Conservation (phyloP, 495 filamentous ascomycete genomes). For the Saxispiralis lemnorum region DNA sequence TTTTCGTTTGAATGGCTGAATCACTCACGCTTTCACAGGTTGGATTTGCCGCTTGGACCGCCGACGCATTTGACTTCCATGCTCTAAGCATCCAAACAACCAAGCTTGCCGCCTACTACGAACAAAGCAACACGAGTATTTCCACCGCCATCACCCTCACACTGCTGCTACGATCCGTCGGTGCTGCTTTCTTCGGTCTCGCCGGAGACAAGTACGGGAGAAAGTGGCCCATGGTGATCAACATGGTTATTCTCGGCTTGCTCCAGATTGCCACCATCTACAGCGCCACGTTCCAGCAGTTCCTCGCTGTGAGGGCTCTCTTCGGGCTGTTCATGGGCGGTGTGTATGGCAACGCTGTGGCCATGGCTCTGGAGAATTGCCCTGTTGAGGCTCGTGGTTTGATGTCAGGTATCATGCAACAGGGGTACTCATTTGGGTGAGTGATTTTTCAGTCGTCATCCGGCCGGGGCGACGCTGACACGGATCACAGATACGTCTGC, state of each 20-base stretch:
- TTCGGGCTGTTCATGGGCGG: conserved; percentile 78
- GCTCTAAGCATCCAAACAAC: conserved; percentile 53
- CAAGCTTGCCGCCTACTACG: conserved; percentile 50
- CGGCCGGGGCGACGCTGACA: neutral
- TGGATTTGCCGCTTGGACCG: conserved; percentile 46
- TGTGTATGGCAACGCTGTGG: conserved; percentile 64
- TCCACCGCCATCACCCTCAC: conserved; percentile 59
- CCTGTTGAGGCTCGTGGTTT: conserved; percentile 49
- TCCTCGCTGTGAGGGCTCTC: conserved; percentile 49
- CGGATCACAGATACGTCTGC: conserved; percentile 39
- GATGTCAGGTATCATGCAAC: conserved; percentile 62
- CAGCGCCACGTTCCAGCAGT: conserved; percentile 44
- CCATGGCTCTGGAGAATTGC: conserved; percentile 65
- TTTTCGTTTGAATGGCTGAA: conserved; percentile 33
- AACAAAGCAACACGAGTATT: conserved; percentile 45
- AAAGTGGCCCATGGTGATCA: conserved; percentile 36
- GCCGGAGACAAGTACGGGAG: conserved; percentile 35
- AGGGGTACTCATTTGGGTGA: conserved; percentile 49
- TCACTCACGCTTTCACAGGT: conserved; percentile 18
- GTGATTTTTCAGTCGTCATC: neutral
- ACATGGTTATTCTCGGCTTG: conserved; percentile 45
- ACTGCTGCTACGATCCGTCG: conserved; percentile 49
- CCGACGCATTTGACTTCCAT: conserved; percentile 64
- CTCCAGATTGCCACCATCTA: conserved; percentile 62
- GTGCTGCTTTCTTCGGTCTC: conserved; percentile 53